These are phyloP conservation scores for Aspergillus pseudotamarii DNA, from an alignment of 2,329 filamentous ascomycete genomes.

Conservation along the genomic window DNA sequence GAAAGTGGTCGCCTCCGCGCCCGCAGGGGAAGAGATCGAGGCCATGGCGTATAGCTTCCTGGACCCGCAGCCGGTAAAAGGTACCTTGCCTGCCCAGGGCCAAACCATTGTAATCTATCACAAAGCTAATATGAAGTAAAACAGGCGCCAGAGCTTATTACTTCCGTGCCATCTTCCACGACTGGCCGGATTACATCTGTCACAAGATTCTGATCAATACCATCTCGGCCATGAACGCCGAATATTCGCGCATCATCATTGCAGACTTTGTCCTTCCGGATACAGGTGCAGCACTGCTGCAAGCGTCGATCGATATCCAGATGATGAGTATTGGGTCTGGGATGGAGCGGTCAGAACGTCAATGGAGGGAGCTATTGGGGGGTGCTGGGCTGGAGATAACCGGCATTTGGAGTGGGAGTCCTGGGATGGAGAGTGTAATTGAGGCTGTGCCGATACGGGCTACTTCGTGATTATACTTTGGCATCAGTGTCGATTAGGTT, in stretches of 20 bases:
- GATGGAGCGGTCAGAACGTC: constrained; percentile 34
- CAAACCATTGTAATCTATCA: not conserved
- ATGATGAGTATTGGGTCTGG: constrained; percentile 44
- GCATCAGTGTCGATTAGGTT: not conserved
- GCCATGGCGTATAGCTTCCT: constrained; percentile 39
- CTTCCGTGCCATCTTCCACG: constrained; percentile 42
- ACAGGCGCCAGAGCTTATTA: constrained; percentile 40
- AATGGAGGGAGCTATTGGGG: constrained; percentile 35
- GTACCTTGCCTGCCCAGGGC: constrained; percentile 11
- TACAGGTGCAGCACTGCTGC: constrained; percentile 29
- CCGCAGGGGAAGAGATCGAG: constrained; percentile 24
- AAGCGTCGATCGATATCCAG: constrained; percentile 37
- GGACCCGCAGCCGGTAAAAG: constrained; percentile 35
- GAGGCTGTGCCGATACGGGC: constrained; percentile 25
- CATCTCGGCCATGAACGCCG: constrained; percentile 32
- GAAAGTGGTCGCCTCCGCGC: constrained; percentile 21
- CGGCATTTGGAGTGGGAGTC: constrained; percentile 30
- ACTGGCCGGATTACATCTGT: constrained; percentile 40
- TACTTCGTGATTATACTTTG: not conserved
- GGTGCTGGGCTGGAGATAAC: constrained; percentile 33
- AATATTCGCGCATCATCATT: constrained; percentile 38
- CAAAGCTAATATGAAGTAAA: not conserved
- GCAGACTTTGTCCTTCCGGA: constrained; percentile 40
- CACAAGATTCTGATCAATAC: constrained; percentile 37
- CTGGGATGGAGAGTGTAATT: constrained; percentile 34